phyloP scores from a whole-genome alignment of 176 grass and related monocot species.

The Oryza australiensis region DNA sequence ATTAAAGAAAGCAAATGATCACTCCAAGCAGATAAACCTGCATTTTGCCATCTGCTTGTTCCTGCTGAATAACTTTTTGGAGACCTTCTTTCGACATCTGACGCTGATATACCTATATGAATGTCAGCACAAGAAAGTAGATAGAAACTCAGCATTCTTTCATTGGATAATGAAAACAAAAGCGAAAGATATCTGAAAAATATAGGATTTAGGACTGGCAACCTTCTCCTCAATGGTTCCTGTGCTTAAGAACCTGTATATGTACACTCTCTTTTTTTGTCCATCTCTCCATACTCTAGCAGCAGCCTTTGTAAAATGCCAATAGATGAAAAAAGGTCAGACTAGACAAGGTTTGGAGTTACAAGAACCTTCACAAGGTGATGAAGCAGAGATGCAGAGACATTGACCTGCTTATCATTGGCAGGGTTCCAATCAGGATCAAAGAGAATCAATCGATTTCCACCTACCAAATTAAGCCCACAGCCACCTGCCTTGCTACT shows the following conservation, averaged over 20 bases:
- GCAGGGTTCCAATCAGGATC: conserved; percentile 99
- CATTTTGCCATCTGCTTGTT: conserved; percentile 55
- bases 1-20: conserved; percentile 2
- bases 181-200: conserved; percentile 29
- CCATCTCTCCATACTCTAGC: conserved; percentile 99
- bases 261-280: conserved; percentile 98
- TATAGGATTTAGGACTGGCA: conserved; percentile 35
- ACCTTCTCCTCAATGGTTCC: conserved; percentile 99
- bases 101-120: conserved; percentile 84
- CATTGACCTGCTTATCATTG: conserved; percentile 94
- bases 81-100: conserved; percentile 99
- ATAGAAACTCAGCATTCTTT: conserved; percentile 20
- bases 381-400: conserved; percentile 28
- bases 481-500: conserved; percentile 99
- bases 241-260: conserved; percentile 96
- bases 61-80: conserved; percentile 92
- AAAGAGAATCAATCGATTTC: conserved; percentile 95
- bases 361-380: conserved; percentile 27
- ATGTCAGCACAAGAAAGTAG: conserved; percentile 24
- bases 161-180: conserved; percentile 8
- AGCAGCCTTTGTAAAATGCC: conserved; percentile 74
- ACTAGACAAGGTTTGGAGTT: neutral
- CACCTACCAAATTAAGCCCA: conserved; percentile 97
- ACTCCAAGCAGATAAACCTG: conserved; percentile 52
- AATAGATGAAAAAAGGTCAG: conserved; percentile 22